These are phyloP conservation scores for Rosa hybrid DNA, from an alignment of 331 rosid genomes.

Conservation along the genomic window DNA sequence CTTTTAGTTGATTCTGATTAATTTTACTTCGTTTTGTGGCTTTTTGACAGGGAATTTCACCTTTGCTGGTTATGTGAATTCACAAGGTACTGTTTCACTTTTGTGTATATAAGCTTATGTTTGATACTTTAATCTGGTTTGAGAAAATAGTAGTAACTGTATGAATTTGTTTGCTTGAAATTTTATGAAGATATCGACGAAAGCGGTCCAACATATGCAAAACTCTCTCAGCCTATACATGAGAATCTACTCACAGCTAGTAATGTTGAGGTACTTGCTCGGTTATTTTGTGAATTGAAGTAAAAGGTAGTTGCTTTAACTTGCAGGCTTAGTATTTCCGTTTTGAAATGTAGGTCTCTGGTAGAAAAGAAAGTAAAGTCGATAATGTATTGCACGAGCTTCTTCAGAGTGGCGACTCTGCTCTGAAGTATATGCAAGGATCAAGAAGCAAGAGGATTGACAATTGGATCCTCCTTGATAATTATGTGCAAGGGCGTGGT, in stretches of 20 bases:
- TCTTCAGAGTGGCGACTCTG: constrained; percentile 64
- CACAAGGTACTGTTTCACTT: constrained; percentile 42
- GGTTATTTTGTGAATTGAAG: neutral
- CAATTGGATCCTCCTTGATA: constrained; percentile 75
- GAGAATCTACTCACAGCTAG: constrained; percentile 55
- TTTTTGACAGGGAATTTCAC: constrained; percentile 40
- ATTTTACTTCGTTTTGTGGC: neutral
- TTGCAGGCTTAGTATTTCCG: constrained; percentile 11
- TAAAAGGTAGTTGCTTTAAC: neutral
- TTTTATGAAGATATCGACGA: constrained; percentile 54
- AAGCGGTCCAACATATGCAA: constrained; percentile 49
- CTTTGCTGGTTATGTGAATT: constrained; percentile 43
- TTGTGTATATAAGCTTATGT: neutral
- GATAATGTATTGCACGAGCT: constrained; percentile 56
- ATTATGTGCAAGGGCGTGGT: constrained; percentile 48
- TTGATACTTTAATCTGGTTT: neutral
- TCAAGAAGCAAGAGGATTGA: constrained; percentile 61
- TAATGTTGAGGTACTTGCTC: constrained; percentile 46
- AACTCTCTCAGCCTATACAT: constrained; percentile 46
- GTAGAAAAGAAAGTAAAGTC: constrained; percentile 47
- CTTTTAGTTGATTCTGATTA: neutral
- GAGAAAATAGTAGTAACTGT: neutral
- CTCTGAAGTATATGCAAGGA: constrained; percentile 69
- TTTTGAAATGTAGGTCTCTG: constrained; percentile 47
- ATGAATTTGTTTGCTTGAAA: constrained; percentile 1